A percentile compares a stretch with the other conserved stretches of the same genome.
Evolutionary conservation across 306 rosid genomes (phyloP).

Genomic region (Cercis canadensis): DNA sequence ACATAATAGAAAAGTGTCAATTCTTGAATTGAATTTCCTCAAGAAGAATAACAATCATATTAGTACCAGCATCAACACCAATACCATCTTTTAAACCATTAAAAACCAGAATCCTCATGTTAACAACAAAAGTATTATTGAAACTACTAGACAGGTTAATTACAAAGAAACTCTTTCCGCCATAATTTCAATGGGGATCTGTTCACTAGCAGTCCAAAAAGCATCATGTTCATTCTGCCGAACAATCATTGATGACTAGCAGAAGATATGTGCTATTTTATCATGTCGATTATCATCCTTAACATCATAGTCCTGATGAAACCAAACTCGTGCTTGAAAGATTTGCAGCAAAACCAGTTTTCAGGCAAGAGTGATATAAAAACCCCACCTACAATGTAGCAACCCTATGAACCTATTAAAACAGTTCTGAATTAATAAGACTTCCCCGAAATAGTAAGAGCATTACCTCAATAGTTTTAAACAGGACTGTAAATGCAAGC

Average conservation of each 20-base stretch:
- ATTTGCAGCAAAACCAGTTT: background rate
- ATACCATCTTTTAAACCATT: constrained; percentile 17
- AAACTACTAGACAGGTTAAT: constrained; percentile 22
- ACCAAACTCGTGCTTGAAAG: constrained; percentile 14
- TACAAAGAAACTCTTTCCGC: constrained; percentile 8
- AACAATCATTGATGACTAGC: constrained; percentile 29
- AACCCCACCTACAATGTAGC: constrained; percentile 29
- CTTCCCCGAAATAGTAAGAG: constrained; percentile 39
- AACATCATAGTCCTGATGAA: constrained; percentile 16
- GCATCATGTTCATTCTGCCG: constrained; percentile 9
- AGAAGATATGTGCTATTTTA: constrained; percentile 4
- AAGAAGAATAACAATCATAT: constrained; percentile 5
- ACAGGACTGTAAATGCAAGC: constrained; percentile 35
- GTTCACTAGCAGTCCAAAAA: background rate
- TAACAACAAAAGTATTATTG: constrained; percentile 13
- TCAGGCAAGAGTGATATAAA: constrained; percentile 10
- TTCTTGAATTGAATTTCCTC: constrained; percentile 29
- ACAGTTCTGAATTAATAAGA: background rate
- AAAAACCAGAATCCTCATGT: constrained; percentile 19
- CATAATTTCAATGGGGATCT: constrained; percentile 12
- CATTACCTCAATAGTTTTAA: constrained; percentile 35
- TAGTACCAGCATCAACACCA: constrained; percentile 12
- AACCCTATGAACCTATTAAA: constrained; percentile 12
- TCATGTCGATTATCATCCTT: constrained; percentile 7
- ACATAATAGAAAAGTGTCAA: constrained; percentile 22